These are phyloP conservation scores for Podila minutissima DNA, from an alignment of 192 early-diverging fungal species.

Conservation along the genomic window DNA sequence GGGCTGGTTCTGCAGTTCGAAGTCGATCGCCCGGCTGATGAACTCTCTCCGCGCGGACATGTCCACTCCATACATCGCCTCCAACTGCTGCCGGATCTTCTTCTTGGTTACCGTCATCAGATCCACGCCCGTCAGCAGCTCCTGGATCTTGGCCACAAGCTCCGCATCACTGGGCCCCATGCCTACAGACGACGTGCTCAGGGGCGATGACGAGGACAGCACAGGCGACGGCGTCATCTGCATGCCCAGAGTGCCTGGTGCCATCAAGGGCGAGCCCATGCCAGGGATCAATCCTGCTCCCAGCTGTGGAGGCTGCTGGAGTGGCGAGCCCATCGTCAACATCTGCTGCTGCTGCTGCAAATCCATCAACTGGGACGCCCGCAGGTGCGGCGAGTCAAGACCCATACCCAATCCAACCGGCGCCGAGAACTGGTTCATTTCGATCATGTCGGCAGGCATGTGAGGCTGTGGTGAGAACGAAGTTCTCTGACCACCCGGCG, in stretches of 20 bases:
- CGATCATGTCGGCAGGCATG: conserved; percentile 13
- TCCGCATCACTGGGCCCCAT: conserved; percentile 80
- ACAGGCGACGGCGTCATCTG: conserved; percentile 12
- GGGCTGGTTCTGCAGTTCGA: conserved; percentile 39
- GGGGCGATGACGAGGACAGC: background rate
- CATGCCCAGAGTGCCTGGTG: conserved; percentile 8
- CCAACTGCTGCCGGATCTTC: conserved; percentile 78
- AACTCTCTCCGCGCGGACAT: conserved; percentile 70
- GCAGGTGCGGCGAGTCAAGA: no score
- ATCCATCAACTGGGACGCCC: conserved; percentile 1
- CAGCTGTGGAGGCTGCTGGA: conserved; percentile 5
- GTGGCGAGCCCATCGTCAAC: background rate
- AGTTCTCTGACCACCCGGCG: background rate
- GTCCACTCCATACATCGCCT: conserved; percentile 73
- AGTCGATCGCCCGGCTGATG: conserved; percentile 78
- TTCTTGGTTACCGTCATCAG: conserved; percentile 83
- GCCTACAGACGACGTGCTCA: background rate
- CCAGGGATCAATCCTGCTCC: background rate
- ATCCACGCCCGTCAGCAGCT: conserved; percentile 75
- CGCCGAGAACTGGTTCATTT: conserved; percentile 32
- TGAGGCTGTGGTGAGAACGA: conserved; percentile 17
- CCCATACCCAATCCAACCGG: conserved; percentile 33
- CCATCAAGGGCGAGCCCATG: conserved; percentile 24
- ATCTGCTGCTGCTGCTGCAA: conserved; percentile 10
- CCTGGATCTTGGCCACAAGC: conserved; percentile 74